Conservation (phyloP, 306 rosid species). For the Fagus sylvatica region DNA sequence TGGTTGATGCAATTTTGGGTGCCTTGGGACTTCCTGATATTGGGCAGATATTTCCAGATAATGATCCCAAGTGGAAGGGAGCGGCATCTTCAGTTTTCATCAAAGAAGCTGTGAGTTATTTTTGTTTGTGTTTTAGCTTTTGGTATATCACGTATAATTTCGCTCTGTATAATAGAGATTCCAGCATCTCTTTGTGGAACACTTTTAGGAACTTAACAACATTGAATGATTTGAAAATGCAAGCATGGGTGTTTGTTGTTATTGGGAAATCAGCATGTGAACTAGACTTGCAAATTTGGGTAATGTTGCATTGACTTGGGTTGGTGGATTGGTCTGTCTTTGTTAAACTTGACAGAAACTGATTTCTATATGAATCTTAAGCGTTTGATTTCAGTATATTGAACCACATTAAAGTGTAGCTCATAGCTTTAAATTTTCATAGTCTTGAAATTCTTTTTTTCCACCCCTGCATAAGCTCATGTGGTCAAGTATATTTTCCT, state of each 20-base stretch:
- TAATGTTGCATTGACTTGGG: too few relatives aligned
- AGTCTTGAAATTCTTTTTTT: not conserved
- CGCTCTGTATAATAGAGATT: not conserved
- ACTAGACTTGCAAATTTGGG: not conserved
- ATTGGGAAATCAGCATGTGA: not conserved
- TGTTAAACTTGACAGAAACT: not conserved
- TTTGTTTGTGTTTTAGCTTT: not conserved
- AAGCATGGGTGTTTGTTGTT: not conserved
- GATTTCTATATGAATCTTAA: not conserved
- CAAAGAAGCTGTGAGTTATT: constrained; percentile 78
- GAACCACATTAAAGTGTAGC: not conserved
- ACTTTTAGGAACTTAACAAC: not conserved
- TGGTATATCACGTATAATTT: not conserved
- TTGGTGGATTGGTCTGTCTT: too few relatives aligned
- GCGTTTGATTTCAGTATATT: not conserved
- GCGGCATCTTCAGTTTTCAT: constrained; percentile 78
- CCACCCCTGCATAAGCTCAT: not conserved
- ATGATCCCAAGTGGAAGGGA: constrained; percentile 96
- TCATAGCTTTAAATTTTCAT: not conserved
- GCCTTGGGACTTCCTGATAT: constrained; percentile 96
- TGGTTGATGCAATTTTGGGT: constrained; percentile 92
- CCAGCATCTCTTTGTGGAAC: not conserved
- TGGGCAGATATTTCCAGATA: constrained; percentile 86
- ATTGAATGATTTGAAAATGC: not conserved
- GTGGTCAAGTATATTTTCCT: not conserved